A percentile compares a stretch with the other conserved stretches of the same genome.
Conservation (phyloP, 176 grass and related monocot genomes). For the Puccinellia tenuiflora region DNA sequence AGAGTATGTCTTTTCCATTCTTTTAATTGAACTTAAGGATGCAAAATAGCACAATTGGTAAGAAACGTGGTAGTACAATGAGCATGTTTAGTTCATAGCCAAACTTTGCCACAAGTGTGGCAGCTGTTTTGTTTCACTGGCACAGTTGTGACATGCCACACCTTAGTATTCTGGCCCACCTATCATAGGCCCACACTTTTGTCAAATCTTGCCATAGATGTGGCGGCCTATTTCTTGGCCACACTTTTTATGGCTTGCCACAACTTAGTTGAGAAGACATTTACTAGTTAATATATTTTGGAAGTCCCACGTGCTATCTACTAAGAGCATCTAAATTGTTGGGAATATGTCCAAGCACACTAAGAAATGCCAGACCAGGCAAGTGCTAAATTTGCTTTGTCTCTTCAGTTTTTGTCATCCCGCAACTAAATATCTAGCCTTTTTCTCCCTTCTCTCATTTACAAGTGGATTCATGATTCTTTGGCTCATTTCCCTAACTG, state of each 20-base stretch:
- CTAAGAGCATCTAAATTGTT: neutral
- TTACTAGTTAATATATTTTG: neutral
- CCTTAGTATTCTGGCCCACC: neutral
- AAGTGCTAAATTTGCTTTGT: neutral
- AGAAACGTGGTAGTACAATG: neutral
- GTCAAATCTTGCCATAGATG: neutral
- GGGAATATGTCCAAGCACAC: neutral
- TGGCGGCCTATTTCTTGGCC: neutral
- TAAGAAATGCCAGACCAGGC: neutral
- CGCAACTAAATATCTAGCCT: neutral
- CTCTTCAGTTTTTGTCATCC: neutral
- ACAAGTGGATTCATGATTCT: neutral
- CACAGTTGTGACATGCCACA: neutral
- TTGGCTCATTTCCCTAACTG: neutral
- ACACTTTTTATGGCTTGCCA: neutral
- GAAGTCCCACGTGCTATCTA: neutral
- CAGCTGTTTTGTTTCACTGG: neutral
- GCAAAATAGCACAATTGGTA: neutral
- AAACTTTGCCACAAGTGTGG: neutral
- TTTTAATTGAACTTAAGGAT: slow-evolving; percentile 18
- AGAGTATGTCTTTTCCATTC: slow-evolving; percentile 58
- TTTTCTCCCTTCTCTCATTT: neutral
- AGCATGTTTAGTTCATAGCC: neutral
- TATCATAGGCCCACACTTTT: neutral
- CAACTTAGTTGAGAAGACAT: neutral